These are phyloP conservation scores for Calonectria leucothoes DNA, from an alignment of 2,329 filamentous ascomycete species.

Conservation along the genomic window DNA sequence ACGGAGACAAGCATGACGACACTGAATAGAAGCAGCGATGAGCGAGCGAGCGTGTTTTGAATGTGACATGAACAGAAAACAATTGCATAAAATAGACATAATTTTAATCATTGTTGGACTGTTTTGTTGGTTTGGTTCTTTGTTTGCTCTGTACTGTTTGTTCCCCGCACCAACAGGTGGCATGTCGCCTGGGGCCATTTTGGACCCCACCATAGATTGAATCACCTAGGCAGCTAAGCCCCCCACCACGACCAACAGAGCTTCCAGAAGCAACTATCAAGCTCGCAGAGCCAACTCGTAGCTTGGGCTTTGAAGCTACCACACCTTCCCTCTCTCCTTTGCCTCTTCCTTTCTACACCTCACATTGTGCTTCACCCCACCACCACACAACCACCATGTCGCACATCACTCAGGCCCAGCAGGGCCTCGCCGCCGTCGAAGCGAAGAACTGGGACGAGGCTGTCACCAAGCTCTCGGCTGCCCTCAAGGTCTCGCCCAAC, in stretches of 20 bases:
- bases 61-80: not conserved
- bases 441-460: constrained; percentile 74
- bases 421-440: constrained; percentile 75
- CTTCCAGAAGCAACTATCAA: constrained; percentile 46
- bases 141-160: not conserved
- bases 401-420: constrained; percentile 59
- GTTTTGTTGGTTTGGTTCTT: not conserved
- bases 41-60: not conserved
- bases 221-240: constrained; percentile 9
- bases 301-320: not conserved
- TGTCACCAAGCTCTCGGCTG: constrained; percentile 74
- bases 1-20: not conserved
- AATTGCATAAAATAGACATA: not conserved
- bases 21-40: not conserved
- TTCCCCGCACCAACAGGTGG: not conserved
- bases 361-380: not conserved
- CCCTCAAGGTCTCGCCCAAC: constrained; percentile 73
- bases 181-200: not conserved
- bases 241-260: constrained; percentile 45
- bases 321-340: not conserved
- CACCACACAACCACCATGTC: constrained; percentile 55
- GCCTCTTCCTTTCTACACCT: not conserved
- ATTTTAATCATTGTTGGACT: not conserved
- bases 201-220: constrained; percentile 1
- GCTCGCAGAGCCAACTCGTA: not conserved